Conservation (phyloP, 1,284 basidiomycete genomes). For the Rhodofomes roseus region DNA sequence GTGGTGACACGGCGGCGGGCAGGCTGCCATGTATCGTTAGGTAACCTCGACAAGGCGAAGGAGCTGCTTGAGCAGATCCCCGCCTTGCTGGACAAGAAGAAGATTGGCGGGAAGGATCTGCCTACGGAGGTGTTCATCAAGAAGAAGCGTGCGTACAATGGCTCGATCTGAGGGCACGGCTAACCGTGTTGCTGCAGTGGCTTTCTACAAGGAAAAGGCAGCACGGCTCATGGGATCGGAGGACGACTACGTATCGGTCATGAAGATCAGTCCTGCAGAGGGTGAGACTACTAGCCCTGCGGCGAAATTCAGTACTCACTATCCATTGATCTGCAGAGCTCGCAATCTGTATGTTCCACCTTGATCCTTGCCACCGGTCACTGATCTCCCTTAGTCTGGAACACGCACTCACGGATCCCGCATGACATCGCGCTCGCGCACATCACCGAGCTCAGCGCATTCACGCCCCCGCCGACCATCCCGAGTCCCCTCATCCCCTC, state of each 20-base stretch:
- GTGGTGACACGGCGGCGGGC: not conserved
- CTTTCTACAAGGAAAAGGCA: conserved; percentile 71
- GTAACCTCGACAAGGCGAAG: conserved; percentile 51
- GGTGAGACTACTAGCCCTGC: conserved; percentile 37
- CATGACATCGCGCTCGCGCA: conserved; percentile 50
- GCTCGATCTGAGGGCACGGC: not conserved
- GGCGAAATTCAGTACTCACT: not conserved
- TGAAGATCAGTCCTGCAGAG: conserved; percentile 66
- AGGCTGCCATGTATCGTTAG: conserved; percentile 60
- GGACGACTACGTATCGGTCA: conserved; percentile 44
- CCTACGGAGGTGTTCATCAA: conserved; percentile 74
- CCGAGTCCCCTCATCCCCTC: conserved; percentile 29
- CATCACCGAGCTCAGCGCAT: conserved; percentile 43
- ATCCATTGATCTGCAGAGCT: conserved; percentile 42
- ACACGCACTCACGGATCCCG: conserved; percentile 57
- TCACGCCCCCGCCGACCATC: conserved; percentile 44
- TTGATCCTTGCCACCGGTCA: not conserved
- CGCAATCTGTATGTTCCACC: conserved; percentile 45
- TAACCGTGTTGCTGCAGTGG: conserved; percentile 39
- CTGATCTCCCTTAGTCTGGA: conserved; percentile 54
- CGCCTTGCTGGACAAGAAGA: conserved; percentile 51
- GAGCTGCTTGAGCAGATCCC: conserved; percentile 61
- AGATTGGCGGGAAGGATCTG: conserved; percentile 61
- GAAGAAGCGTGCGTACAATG: conserved; percentile 49
- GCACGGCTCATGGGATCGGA: conserved; percentile 47